These are phyloP conservation scores for Pilatotrama ljubarskyi DNA, from an alignment of 768 basidiomycete species.

Conservation along the genomic window DNA sequence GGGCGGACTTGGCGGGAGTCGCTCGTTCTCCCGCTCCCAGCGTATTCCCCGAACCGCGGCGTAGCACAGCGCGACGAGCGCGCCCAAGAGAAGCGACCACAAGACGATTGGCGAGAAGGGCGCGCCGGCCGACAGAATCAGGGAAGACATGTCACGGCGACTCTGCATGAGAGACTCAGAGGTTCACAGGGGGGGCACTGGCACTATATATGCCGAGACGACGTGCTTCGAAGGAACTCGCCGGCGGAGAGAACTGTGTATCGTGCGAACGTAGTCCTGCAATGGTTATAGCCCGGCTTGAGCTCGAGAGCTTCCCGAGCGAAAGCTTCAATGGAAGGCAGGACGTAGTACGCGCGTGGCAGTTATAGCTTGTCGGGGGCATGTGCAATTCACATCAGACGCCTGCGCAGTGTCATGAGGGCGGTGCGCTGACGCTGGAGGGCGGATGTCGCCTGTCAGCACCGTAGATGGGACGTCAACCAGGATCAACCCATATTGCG, in stretches of 20 bases:
- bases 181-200: neutral
- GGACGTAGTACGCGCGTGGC: too few species aligned
- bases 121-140: neutral
- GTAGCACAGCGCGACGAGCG: neutral
- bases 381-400: too few species aligned
- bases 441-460: too few species aligned
- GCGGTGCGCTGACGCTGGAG: too few species aligned
- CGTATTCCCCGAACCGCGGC: neutral
- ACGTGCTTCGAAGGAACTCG: too few species aligned
- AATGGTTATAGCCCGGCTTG: too few species aligned
- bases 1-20: constrained; percentile 23
- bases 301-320: too few species aligned
- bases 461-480: too few species aligned
- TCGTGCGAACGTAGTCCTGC: neutral
- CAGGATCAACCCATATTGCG: too few species aligned
- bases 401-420: too few species aligned
- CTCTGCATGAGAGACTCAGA: neutral
- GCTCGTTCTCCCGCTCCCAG: neutral
- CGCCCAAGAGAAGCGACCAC: neutral
- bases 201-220: neutral
- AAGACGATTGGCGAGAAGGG: neutral
- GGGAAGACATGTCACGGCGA: neutral
- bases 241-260: neutral
- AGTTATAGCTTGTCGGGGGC: too few species aligned
- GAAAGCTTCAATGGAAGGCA: too few species aligned